Evolutionary conservation across 2,329 filamentous ascomycete species (phyloP).

Genomic region (Trichophyton schoenleinii): DNA sequence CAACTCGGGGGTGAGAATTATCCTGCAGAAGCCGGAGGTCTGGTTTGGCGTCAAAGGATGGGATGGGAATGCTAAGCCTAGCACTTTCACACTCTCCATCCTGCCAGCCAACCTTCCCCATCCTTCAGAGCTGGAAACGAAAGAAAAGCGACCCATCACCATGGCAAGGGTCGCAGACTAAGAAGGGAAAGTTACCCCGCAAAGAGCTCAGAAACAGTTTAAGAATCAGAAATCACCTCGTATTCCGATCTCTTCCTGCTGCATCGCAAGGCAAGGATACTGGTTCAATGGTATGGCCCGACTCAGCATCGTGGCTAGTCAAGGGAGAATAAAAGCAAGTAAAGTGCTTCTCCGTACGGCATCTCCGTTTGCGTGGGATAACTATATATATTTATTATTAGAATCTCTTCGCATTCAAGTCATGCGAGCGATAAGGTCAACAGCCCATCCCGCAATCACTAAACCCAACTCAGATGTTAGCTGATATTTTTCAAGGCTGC

Average conservation of each 20-base stretch:
- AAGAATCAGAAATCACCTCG: neutral
- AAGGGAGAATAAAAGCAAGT: neutral
- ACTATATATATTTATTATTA: constrained; percentile 1
- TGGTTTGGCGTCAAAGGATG: neutral
- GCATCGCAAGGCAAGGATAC: neutral
- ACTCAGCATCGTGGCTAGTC: neutral
- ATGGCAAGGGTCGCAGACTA: neutral
- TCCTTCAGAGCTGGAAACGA: neutral
- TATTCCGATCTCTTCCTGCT: neutral
- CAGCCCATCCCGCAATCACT: neutral
- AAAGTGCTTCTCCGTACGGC: neutral
- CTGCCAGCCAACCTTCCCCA: neutral
- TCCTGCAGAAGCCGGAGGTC: neutral
- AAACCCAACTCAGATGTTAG: neutral
- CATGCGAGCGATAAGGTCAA: neutral
- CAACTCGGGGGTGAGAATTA: neutral
- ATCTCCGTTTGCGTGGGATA: neutral
- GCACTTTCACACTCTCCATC: neutral
- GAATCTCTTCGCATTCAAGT: neutral
- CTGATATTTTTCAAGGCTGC: neutral
- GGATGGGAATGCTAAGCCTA: too few species aligned
- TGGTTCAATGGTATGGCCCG: neutral
- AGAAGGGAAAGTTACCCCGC: neutral
- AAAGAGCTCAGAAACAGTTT: neutral
- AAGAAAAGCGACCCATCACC: neutral